phyloP scores from a whole-genome alignment of 345 rosid genomes.

The Melastoma malabathricum region DNA sequence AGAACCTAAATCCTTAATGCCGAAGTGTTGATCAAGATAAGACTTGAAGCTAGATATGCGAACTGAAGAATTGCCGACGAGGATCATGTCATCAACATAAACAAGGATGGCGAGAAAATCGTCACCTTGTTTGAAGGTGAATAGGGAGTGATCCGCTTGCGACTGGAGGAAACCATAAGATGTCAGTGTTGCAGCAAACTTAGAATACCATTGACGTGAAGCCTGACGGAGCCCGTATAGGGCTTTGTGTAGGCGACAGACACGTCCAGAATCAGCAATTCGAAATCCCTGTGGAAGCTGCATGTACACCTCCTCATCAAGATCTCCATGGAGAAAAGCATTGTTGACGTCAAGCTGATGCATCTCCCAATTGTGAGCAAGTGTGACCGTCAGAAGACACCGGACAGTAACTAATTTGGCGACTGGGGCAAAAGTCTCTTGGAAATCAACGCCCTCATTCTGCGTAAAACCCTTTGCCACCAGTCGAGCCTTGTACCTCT shows the following conservation, averaged over 20 bases:
- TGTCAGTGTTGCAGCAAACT: not conserved
- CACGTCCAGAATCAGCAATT: too few species aligned
- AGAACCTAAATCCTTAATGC: too few species aligned
- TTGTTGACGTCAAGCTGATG: slow-evolving; percentile 1
- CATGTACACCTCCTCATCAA: too few species aligned
- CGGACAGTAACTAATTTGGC: not conserved
- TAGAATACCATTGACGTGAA: not conserved
- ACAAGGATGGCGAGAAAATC: not conserved
- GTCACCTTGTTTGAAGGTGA: not conserved
- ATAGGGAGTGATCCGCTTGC: not conserved
- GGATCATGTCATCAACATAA: not conserved
- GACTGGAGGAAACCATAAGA: not conserved
- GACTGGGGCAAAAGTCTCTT: slow-evolving; percentile 1
- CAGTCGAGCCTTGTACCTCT: not conserved
- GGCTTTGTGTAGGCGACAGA: too few species aligned
- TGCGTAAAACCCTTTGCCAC: not conserved
- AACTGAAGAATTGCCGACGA: not conserved
- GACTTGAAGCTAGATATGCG: too few species aligned
- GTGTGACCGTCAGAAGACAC: not conserved
- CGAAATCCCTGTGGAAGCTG: too few species aligned
- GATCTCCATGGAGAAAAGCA: not conserved
- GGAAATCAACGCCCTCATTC: not conserved
- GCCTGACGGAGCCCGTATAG: too few species aligned
- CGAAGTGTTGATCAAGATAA: too few species aligned
- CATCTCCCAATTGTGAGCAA: not conserved